Base-by-base conservation (phyloP, 306 rosid species). In the Cicer chorassanicum region DNA sequence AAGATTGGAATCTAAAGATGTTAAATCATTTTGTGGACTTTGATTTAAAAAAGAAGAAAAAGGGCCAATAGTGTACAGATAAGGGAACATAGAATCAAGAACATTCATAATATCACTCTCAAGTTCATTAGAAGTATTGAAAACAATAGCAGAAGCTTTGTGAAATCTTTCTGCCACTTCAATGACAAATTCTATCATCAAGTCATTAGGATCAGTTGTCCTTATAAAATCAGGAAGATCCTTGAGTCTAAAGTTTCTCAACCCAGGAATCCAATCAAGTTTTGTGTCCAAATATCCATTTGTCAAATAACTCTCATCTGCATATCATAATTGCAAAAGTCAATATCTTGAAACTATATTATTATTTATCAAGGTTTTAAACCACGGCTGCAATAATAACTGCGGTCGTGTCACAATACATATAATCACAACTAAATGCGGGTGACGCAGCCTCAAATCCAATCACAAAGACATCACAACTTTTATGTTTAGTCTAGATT, bases 281-380 rank as follows among this genome's bases (percentile, higher is more conserved):
- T 76, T 56, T 6, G 68, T 29, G 49, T 76, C 75, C 41, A 76
- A 57, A 67, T 44, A 76, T 61, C 75, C 75, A 16, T 76, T 76
- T 44, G 43, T 68, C 8, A 65, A 38, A 49, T 66, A 38, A 68
- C 79, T 66, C 16, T 73, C 74, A 74, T 82, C 83, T 78, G 65
- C 61, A 16, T 53, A 48, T 44, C 42, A 80, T n/a, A 39, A 75
- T 68, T 50, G 1, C 8, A 36, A 24, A 55, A 75, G 2, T 36
- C 39, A 12, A 34, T 7, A 14, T 1, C 9, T 15, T 42, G 71
- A 14, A 29, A 29, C 36, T 4, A 29, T 29, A 29, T 29, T 29
- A 29, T 29, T 29, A 29, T 29, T 3, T 29, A 29, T 29, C 36
- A 29, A 3, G 36, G 36, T 29, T 29, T 29, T 29, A 29, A 29